Percentiles rank a stretch among this genome's conserved stretches.
These are phyloP conservation scores for Aegilops sharonensis DNA, from an alignment of 176 grass and related monocot species.

Conservation along the genomic window DNA sequence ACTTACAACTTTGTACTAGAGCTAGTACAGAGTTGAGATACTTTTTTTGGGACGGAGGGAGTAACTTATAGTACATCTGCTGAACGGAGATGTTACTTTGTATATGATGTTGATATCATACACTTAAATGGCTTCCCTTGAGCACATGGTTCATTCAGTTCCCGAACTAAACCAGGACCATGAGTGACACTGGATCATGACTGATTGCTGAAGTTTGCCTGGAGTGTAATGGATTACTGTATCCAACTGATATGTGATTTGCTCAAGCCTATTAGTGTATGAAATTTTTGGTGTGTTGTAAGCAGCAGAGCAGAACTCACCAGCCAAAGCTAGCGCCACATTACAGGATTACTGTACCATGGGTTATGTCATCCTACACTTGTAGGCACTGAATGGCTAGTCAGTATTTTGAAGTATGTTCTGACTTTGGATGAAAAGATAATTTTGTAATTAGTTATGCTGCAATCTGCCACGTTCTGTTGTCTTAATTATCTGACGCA, in stretches of 20 bases:
- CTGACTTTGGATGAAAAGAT: neutral
- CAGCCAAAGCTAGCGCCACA: neutral
- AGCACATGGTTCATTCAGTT: neutral
- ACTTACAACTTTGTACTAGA: no score
- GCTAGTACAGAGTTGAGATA: no score
- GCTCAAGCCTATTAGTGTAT: neutral
- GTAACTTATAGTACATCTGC: neutral
- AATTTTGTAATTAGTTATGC: neutral
- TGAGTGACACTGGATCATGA: neutral
- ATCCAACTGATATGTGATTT: neutral
- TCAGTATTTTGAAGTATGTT: slow-evolving; percentile 11
- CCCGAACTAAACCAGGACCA: neutral
- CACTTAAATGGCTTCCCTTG: neutral
- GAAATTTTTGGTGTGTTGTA: neutral
- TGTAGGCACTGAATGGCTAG: neutral
- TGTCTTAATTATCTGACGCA: neutral
- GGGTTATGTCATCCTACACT: neutral
- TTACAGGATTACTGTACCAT: neutral
- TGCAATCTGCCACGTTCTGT: neutral
- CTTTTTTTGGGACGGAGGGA: no score
- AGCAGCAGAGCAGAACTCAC: neutral
- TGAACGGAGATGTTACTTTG: neutral
- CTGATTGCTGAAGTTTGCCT: neutral
- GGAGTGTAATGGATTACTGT: neutral
- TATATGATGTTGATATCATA: neutral